Percentiles rank a stretch among this genome's conserved stretches.
Evolutionary conservation across 768 basidiomycete genomes (phyloP).

Genomic region (Suillus brevipes): DNA sequence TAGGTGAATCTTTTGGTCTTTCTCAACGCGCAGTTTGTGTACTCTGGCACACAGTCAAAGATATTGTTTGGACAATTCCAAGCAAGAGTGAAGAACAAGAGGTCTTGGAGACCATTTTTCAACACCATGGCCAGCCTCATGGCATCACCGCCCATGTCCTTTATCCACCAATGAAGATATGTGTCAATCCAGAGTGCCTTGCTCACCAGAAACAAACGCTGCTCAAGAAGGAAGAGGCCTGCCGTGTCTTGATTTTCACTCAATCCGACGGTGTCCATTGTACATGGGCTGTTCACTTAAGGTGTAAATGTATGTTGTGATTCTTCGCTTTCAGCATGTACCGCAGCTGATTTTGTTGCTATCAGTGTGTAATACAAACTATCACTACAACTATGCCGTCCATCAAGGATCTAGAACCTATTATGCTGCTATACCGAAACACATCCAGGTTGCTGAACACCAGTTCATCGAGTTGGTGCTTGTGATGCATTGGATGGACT

Average conservation of each 20-base stretch:
- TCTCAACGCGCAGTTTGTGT: no score
- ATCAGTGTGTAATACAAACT: background rate
- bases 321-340: background rate
- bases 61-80: conserved; percentile 1
- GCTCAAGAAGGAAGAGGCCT: background rate
- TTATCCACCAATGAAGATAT: background rate
- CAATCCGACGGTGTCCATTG: background rate
- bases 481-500: background rate
- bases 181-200: background rate
- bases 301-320: background rate
- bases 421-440: background rate
- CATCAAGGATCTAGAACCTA: background rate
- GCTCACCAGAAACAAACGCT: background rate
- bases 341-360: background rate
- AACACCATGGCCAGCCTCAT: background rate
- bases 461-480: background rate
- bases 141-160: background rate
- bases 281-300: background rate
- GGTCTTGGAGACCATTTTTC: background rate
- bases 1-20: no score
- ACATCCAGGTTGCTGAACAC: background rate
- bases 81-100: background rate
- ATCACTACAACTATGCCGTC: background rate
- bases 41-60: background rate
- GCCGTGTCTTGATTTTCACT: background rate